Evolutionary conservation across 768 basidiomycete species (phyloP).

Genomic region (Tephrocybe sp.): DNA sequence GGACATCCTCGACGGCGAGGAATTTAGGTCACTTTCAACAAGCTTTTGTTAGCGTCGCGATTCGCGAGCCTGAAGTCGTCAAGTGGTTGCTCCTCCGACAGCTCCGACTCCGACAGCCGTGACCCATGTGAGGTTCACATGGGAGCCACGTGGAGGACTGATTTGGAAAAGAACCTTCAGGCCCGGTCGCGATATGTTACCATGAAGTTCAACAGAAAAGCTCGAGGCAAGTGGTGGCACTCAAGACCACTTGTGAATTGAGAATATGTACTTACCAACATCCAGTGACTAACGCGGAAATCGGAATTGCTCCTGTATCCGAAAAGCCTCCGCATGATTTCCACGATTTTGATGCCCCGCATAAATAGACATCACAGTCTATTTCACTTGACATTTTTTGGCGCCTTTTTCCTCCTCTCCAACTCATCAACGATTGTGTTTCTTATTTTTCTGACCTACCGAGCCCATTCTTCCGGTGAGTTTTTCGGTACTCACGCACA

Average conservation of each 20-base stretch:
- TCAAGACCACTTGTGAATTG: slow-evolving; percentile 9
- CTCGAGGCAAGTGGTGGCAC: slow-evolving; percentile 9
- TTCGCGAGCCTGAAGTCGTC: slow-evolving; percentile 6
- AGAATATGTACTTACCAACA: slow-evolving; percentile 11
- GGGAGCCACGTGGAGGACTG: slow-evolving; percentile 35
- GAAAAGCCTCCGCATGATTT: slow-evolving; percentile 39
- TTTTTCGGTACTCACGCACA: slow-evolving; percentile 1
- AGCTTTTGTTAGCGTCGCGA: neutral
- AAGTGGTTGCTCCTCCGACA: slow-evolving; percentile 24
- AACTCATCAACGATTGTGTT: slow-evolving; percentile 3
- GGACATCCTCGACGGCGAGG: neutral
- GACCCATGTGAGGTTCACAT: slow-evolving; percentile 28
- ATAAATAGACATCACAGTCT: slow-evolving; percentile 35
- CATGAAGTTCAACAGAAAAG: neutral
- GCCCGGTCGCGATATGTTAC: slow-evolving; percentile 1
- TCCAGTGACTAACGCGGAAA: slow-evolving; percentile 35
- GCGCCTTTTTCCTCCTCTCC: slow-evolving; percentile 4
- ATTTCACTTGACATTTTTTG: slow-evolving; percentile 22
- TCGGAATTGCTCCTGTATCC: slow-evolving; percentile 33
- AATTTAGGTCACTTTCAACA: neutral
- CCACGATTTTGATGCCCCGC: slow-evolving; percentile 36
- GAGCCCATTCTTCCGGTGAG: slow-evolving; percentile 6
- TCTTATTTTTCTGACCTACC: neutral
- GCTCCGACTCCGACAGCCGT: slow-evolving; percentile 15
- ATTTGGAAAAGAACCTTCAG: neutral